Conservation (phyloP, 805 yeast genomes). For the Kodamaea sagamina region DNA sequence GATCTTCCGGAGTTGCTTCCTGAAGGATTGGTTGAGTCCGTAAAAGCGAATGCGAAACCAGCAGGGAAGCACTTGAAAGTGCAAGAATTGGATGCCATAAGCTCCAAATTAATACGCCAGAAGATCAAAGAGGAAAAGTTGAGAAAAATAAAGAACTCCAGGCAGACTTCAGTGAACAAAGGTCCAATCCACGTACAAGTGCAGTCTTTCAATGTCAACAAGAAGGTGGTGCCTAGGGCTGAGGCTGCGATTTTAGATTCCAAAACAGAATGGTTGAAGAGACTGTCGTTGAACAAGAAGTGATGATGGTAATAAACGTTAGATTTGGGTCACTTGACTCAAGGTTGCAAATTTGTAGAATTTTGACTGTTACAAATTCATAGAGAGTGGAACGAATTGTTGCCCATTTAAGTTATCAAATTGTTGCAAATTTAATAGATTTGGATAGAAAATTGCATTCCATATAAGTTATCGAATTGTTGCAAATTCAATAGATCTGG, state of each 20-base stretch:
- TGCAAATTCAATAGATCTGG: no score
- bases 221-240: conserved; percentile 37
- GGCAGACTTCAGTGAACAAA: conserved; percentile 30
- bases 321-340: neutral
- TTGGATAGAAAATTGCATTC: no score
- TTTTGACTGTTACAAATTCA: no score
- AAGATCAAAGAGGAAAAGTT: conserved; percentile 36
- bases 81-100: conserved; percentile 36
- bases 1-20: conserved; percentile 45
- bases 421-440: no score
- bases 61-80: conserved; percentile 33
- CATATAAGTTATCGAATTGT: no score
- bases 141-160: conserved; percentile 26
- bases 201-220: conserved; percentile 22
- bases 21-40: conserved; percentile 36
- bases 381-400: no score
- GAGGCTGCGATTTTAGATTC: conserved; percentile 34
- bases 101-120: conserved; percentile 29
- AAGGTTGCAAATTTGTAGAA: neutral
- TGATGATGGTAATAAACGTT: conserved; percentile 13
- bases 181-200: conserved; percentile 46
- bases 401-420: no score
- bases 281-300: conserved; percentile 39
- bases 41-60: conserved; percentile 19
- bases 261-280: conserved; percentile 42